These are phyloP conservation scores for Pulveroboletus sp. DNA, from an alignment of 768 basidiomycete genomes.

Conservation along the genomic window DNA sequence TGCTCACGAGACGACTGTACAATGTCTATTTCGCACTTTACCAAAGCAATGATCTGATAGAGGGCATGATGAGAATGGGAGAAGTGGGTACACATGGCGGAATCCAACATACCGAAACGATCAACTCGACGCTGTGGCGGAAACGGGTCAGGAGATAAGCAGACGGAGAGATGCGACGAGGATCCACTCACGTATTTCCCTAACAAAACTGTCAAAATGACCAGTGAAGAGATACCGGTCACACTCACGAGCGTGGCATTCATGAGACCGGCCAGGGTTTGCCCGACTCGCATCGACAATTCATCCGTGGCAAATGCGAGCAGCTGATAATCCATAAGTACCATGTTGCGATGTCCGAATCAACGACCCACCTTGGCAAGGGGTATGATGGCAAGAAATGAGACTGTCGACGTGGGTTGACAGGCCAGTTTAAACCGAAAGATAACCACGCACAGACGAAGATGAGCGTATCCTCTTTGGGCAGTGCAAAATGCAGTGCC, in stretches of 20 bases:
- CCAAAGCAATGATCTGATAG: constrained; percentile 66
- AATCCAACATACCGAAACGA: constrained; percentile 53
- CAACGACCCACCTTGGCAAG: constrained; percentile 58
- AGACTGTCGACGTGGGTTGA: constrained; percentile 40
- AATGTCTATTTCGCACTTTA: constrained; percentile 75
- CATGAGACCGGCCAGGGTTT: constrained; percentile 76
- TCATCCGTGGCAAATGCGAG: constrained; percentile 86
- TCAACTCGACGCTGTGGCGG: constrained; percentile 45
- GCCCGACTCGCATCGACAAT: constrained; percentile 73
- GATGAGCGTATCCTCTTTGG: constrained; percentile 51
- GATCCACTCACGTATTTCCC: constrained; percentile 29
- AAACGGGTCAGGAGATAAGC: neutral
- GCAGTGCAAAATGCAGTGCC: constrained; percentile 61
- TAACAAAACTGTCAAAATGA: constrained; percentile 4
- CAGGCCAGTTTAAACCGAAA: neutral
- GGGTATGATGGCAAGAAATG: constrained; percentile 80
- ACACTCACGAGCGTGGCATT: constrained; percentile 74
- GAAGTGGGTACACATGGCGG: neutral
- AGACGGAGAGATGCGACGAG: neutral
- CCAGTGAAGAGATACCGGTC: neutral
- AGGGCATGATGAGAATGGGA: neutral
- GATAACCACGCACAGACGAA: constrained; percentile 61
- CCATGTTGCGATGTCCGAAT: neutral
- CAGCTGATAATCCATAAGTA: constrained; percentile 38
- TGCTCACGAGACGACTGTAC: constrained; percentile 75